Conservation (phyloP, 208 protist genomes). For the Wallacemonas sp. region DNA sequence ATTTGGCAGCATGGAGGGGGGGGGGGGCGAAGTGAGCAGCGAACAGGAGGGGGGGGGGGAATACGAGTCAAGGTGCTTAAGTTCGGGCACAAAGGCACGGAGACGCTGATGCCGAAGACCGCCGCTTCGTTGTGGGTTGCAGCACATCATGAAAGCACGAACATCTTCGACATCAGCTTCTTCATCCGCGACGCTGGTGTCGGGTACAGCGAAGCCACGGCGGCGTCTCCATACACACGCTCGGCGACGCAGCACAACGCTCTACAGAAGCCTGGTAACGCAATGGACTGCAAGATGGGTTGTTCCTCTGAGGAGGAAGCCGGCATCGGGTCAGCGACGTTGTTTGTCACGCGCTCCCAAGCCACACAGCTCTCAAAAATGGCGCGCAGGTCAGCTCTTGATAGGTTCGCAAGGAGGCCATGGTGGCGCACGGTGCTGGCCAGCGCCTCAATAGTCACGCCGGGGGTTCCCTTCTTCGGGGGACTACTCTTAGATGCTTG, state of each 20-base stretch:
- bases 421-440: slow-evolving; percentile 33
- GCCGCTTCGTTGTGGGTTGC: not conserved
- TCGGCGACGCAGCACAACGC: slow-evolving; percentile 60
- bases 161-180: slow-evolving; percentile 74
- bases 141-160: slow-evolving; percentile 32
- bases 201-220: slow-evolving; percentile 42
- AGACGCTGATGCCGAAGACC: not conserved
- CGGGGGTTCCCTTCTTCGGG: no score
- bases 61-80: no score
- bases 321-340: no score
- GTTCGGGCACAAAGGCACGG: slow-evolving; percentile 4
- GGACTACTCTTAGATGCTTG: no score
- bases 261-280: slow-evolving; percentile 30
- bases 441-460: slow-evolving; percentile 24
- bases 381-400: slow-evolving; percentile 30
- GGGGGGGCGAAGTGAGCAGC: no score
- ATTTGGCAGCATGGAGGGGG: no score
- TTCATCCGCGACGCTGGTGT: slow-evolving; percentile 39
- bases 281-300: no score
- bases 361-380: slow-evolving; percentile 47
- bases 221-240: slow-evolving; percentile 42
- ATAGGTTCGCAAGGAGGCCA: slow-evolving; percentile 52
- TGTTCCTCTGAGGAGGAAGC: no score
- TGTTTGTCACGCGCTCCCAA: slow-evolving; percentile 15
- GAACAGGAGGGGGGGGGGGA: no score